phyloP scores from a whole-genome alignment of 2,329 filamentous ascomycete genomes.

The Penicillium brevicompactum region DNA sequence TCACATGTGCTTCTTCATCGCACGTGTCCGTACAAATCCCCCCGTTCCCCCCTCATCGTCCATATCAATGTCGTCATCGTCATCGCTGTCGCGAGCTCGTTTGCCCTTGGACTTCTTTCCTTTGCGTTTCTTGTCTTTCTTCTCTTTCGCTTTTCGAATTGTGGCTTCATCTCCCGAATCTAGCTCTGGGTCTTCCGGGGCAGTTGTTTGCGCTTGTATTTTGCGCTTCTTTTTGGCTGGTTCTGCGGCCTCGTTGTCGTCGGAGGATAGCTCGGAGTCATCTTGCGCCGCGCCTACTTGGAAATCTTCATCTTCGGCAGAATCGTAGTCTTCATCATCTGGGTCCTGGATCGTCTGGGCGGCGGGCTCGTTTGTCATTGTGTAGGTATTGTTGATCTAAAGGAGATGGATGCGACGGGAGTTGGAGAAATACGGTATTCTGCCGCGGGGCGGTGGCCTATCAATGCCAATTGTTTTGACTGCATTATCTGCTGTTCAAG shows the following conservation, averaged over 20 bases:
- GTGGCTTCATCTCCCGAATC: conserved; percentile 61
- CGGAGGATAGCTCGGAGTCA: conserved; percentile 37
- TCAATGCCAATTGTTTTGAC: too few species aligned
- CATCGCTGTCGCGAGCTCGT: conserved; percentile 29
- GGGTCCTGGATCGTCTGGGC: conserved; percentile 23
- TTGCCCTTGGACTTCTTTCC: conserved; percentile 33
- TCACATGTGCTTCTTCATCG: conserved; percentile 53
- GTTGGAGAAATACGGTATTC: conserved; percentile 17
- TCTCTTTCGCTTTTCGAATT: conserved; percentile 52
- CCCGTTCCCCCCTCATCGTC: conserved; percentile 49
- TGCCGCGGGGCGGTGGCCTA: conserved; percentile 23
- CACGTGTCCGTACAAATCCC: conserved; percentile 56
- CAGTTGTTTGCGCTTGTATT: conserved; percentile 25
- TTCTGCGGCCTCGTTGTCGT: conserved; percentile 33
- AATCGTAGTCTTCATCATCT: conserved; percentile 41
- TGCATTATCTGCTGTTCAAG: too few species aligned
- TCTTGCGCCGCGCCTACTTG: conserved; percentile 36
- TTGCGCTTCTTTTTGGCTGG: conserved; percentile 45
- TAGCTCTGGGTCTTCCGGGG: conserved; percentile 42
- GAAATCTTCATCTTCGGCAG: conserved; percentile 43
- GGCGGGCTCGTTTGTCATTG: conserved; percentile 22
- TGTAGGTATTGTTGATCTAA: background rate
- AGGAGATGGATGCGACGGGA: conserved; percentile 1
- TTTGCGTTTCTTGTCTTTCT: conserved; percentile 43
- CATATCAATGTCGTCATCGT: conserved; percentile 42